A percentile compares a stretch with the other conserved stretches of the same genome.
These are phyloP conservation scores for Gynostemma pentaphyllum DNA, from an alignment of 306 rosid genomes.

Conservation along the genomic window DNA sequence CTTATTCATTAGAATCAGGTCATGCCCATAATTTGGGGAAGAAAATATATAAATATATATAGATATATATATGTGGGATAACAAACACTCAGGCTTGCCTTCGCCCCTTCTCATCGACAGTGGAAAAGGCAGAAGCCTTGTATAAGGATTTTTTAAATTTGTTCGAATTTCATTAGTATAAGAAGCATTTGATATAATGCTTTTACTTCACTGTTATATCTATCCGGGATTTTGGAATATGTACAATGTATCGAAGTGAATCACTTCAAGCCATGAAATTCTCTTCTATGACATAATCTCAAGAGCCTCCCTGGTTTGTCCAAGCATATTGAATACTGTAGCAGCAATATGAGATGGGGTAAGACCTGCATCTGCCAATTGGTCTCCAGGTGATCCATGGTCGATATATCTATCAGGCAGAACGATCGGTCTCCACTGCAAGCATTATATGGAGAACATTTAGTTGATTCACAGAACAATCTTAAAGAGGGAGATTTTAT, in stretches of 20 bases:
- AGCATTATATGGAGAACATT: constrained; percentile 6
- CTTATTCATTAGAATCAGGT: neutral
- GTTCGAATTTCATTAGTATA: too few relatives aligned
- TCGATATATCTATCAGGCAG: constrained; percentile 87
- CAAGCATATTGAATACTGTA: constrained; percentile 76
- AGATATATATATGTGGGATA: too few relatives aligned
- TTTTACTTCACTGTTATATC: neutral
- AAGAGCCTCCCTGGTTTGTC: constrained; percentile 78
- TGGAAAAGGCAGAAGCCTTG: too few relatives aligned
- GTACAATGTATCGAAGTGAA: neutral
- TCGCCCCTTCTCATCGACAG: too few relatives aligned
- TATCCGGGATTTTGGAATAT: neutral
- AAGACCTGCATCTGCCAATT: constrained; percentile 63
- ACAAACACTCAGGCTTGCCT: too few relatives aligned
- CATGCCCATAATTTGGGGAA: too few relatives aligned
- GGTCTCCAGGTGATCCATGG: constrained; percentile 78
- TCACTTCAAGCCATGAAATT: neutral
- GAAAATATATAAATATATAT: too few relatives aligned
- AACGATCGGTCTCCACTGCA: constrained; percentile 95
- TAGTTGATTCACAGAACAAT: neutral
- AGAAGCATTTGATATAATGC: neutral
- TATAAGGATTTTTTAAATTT: too few relatives aligned
- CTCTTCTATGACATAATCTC: constrained; percentile 43
- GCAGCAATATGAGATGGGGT: constrained; percentile 87
- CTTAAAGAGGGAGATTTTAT: neutral